Base-by-base conservation (phyloP, 2,329 filamentous ascomycete genomes). In the Aspergillus fumigatiaffinis region DNA sequence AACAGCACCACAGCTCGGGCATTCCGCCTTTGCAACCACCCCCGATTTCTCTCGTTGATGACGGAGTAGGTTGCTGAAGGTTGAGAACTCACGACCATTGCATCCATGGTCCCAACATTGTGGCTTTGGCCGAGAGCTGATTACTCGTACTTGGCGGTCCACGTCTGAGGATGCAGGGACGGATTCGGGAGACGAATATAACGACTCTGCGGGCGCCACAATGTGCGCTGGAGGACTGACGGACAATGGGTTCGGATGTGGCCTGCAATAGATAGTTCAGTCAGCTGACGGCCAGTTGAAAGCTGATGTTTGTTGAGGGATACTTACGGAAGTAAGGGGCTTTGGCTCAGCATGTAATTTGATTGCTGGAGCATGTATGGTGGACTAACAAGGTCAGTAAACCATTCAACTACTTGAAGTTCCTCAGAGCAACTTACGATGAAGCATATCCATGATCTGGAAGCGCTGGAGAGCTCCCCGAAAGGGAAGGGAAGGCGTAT, bases 81-180 rank as follows among this genome's bases (percentile, higher is more conserved):
- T 97, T 20, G 91, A 96, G 71, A 97, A 97, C 69, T 96, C 90
- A 29, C 92, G 87, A 21, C 93, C 93, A 68, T 97, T 96, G 80
- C 93, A 97, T 10, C 92, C 93, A 70, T 97, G 93, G 60, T 97
- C 93, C 90, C 91, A 97, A 75, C 93, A 97, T 72, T 96, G 91
- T 49, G 92, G 92, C 77, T 96, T 96, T n/a, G 91, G 91, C 63
- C 90, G 84, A 65, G 86, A 87, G 72, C 89, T 88, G 20, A 92
- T 82, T 17, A 92, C 85, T 58, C 89, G 82, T 42, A 90, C 86
- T 63, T 85, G 73, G 50, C 76, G 76, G 26, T 75, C 72, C n/a
- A 68, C 68, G 23, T 76, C 75, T 55, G 74, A 68, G 9, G 71
- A 61, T 29, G 63, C 52, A 6, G 63, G 60, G 1, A 62, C 54